A percentile compares a stretch with the other conserved stretches of the same genome.
Evolutionary conservation across 768 basidiomycete species (phyloP).

Genomic region (Auriculariales sp.): DNA sequence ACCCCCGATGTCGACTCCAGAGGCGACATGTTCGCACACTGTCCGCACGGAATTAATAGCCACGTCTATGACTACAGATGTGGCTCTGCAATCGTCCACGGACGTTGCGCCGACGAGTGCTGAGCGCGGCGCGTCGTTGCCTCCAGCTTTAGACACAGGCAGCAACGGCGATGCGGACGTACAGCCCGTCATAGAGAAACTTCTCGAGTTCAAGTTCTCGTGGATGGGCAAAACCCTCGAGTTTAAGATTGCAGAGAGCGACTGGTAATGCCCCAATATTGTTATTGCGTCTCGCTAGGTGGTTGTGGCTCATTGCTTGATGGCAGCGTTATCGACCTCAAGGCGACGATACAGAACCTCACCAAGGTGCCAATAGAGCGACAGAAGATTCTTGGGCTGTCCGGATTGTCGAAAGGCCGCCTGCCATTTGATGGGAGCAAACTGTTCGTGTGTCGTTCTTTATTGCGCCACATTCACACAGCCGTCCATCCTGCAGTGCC

Average conservation of each 20-base stretch:
- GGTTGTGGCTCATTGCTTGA: conserved; percentile 4
- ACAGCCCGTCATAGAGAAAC: not conserved
- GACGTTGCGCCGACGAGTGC: too few relatives aligned
- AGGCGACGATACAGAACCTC: conserved; percentile 44
- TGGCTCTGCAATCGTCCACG: too few relatives aligned
- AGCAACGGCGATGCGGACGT: not conserved
- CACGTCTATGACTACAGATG: too few relatives aligned
- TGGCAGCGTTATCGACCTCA: conserved; percentile 66
- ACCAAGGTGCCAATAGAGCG: conserved; percentile 73
- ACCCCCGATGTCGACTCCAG: too few relatives aligned
- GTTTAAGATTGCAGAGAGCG: conserved; percentile 61
- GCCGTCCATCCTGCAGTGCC: conserved; percentile 21
- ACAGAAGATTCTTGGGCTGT: conserved; percentile 81
- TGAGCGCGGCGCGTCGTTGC: too few relatives aligned
- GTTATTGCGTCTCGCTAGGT: conserved; percentile 5
- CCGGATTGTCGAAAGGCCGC: conserved; percentile 71
- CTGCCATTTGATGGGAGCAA: conserved; percentile 59
- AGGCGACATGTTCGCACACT: too few relatives aligned
- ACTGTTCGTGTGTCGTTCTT: conserved; percentile 26
- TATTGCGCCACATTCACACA: conserved; percentile 3
- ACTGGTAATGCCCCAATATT: too few relatives aligned
- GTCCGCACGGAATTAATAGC: too few relatives aligned
- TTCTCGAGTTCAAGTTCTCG: conserved; percentile 36
- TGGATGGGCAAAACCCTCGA: conserved; percentile 57
- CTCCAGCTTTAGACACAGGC: not conserved